Conservation (phyloP, 106 monocot species). For the Xerophyta viscosa region DNA sequence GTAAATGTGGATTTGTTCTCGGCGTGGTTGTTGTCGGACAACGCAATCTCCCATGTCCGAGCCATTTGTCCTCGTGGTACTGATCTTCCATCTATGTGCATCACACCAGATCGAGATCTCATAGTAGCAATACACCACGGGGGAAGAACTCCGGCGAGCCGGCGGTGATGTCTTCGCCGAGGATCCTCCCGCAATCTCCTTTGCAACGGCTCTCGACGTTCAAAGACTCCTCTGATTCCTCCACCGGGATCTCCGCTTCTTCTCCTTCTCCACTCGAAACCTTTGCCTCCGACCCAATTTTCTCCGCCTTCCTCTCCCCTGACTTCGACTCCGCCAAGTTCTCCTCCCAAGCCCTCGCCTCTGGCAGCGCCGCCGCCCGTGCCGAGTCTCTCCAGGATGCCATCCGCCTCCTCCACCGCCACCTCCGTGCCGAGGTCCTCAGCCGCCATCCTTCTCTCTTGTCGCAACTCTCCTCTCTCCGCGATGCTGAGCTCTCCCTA, state of each 20-base stretch:
- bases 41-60: too few relatives aligned
- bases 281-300: slow-evolving; percentile 72
- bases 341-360: slow-evolving; percentile 78
- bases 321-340: slow-evolving; percentile 69
- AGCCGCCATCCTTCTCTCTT: slow-evolving; percentile 61
- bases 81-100: too few relatives aligned
- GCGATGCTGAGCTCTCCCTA: slow-evolving; percentile 42
- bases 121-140: too few relatives aligned
- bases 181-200: slow-evolving; percentile 43
- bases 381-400: slow-evolving; percentile 75
- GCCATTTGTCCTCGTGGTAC: too few relatives aligned
- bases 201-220: slow-evolving; percentile 46
- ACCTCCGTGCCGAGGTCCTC: slow-evolving; percentile 79
- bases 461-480: slow-evolving; percentile 60
- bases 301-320: slow-evolving; percentile 88
- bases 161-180: slow-evolving; percentile 27
- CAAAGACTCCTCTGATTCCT: slow-evolving; percentile 16
- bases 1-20: too few relatives aligned
- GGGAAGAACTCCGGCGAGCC: too few relatives aligned
- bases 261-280: slow-evolving; percentile 42
- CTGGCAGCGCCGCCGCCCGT: slow-evolving; percentile 70
- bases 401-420: slow-evolving; percentile 54
- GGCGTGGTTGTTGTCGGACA: too few relatives aligned
- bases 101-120: too few relatives aligned
- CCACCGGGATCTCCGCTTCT: slow-evolving; percentile 2